Evolutionary conservation across 805 yeast species (phyloP), one percentile per base, ranked within the genome.

Genomic region (Geotrichum ghanense): DNA sequence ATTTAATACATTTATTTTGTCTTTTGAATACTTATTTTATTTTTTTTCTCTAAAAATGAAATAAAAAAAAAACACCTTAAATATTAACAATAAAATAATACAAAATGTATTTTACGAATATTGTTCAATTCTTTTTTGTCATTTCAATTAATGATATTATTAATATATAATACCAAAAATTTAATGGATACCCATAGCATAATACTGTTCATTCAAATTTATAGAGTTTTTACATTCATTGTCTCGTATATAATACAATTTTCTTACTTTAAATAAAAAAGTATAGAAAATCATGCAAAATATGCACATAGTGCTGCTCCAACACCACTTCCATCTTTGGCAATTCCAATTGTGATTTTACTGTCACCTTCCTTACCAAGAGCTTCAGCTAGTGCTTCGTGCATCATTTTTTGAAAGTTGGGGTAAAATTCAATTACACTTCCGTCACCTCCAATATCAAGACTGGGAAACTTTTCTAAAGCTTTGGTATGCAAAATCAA

Each of bases 401-500:
- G 76, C 52, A 90, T 69, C 74, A 77, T 76, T 10, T 81, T 75
- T 67, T 82, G 79, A 68, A 83, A 90, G 22, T 90, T 89, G 16
- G 98, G 98, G 64, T 89, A 92, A 60, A 77, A 83, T 66, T 90
- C 95, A 44, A 90, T 82, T 47, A 90, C 92, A 2, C 95, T 81
- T 31, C 98, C 98, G 64, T 90, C 97, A 50, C 89, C 89, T 49
- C 97, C 97, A 53, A 92, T 77, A 63, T 90, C 97, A 44, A 90
- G 87, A 58, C 81, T 85, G 56, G 82, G 84, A 55, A 69, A 72
- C 46, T 73, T 77, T 42, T 75, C 73, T 45, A 88, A 75, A 14
- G 90, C 82, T 45, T 71, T 73, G 1, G 89, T 81, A 64, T 77
- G 78, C 45, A 72, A 67, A 45, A 81, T 61, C 48, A 90, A 75